These are phyloP conservation scores for Xylariaceae sp. DNA, from an alignment of 2,329 filamentous ascomycete species.

Conservation along the genomic window DNA sequence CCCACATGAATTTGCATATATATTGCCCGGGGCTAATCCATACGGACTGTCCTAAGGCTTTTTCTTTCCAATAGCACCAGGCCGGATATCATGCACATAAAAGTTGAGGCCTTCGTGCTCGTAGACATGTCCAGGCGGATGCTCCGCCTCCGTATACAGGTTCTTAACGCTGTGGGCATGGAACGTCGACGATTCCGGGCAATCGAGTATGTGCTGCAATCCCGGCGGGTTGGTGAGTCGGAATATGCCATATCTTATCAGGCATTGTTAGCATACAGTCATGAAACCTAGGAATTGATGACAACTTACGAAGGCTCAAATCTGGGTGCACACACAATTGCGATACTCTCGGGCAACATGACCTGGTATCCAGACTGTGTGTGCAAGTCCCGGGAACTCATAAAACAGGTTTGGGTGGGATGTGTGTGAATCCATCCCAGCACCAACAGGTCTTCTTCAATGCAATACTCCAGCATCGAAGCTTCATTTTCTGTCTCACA, in stretches of 20 bases:
- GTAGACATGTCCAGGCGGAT: slow-evolving; percentile 63
- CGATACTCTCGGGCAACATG: slow-evolving; percentile 94
- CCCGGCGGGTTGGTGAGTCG: slow-evolving; percentile 90
- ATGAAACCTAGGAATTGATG: not conserved
- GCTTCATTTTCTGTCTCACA: slow-evolving; percentile 90
- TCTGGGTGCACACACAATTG: slow-evolving; percentile 89
- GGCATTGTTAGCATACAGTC: slow-evolving; percentile 8
- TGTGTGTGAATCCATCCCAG: slow-evolving; percentile 98
- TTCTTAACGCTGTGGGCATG: slow-evolving; percentile 66
- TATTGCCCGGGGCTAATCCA: slow-evolving; percentile 21
- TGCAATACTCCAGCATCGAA: slow-evolving; percentile 82
- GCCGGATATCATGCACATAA: slow-evolving; percentile 51
- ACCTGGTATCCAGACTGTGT: slow-evolving; percentile 93
- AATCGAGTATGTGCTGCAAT: slow-evolving; percentile 75
- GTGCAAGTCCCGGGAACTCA: slow-evolving; percentile 90
- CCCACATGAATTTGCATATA: slow-evolving; percentile 11
- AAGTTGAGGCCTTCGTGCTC: slow-evolving; percentile 62
- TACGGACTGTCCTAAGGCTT: slow-evolving; percentile 29
- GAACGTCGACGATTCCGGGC: slow-evolving; percentile 73
- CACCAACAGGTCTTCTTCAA: slow-evolving; percentile 74
- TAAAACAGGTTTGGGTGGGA: slow-evolving; percentile 93
- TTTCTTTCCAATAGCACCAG: slow-evolving; percentile 26
- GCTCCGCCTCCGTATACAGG: slow-evolving; percentile 69
- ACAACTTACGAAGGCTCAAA: slow-evolving; percentile 65
- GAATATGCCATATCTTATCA: slow-evolving; percentile 76